A percentile compares a stretch with the other conserved stretches of the same genome.
Evolutionary conservation across 2,329 filamentous ascomycete species (phyloP).

Genomic region (Dactylellina sp.): DNA sequence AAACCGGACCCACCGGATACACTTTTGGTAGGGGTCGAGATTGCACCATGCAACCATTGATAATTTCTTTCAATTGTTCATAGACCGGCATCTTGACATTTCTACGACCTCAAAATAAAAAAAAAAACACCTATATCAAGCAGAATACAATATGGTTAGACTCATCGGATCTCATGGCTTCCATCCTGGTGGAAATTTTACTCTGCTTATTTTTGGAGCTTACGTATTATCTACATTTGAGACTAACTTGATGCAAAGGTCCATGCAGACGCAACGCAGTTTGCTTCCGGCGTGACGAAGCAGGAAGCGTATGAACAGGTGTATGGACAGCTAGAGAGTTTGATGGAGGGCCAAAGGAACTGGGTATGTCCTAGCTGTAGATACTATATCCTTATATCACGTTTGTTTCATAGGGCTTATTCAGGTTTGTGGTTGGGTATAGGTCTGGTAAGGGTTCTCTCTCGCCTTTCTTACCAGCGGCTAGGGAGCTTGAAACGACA

Average conservation of each 20-base stretch:
- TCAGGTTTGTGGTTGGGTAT: not conserved
- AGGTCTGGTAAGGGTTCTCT: constrained; percentile 34
- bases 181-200: constrained; percentile 1
- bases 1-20: constrained; percentile 14
- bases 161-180: not conserved
- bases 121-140: not conserved
- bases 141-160: constrained; percentile 25
- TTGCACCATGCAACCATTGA: constrained; percentile 43
- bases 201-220: not conserved
- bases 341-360: constrained; percentile 80
- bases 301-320: constrained; percentile 80
- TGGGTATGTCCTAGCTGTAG: constrained; percentile 72
- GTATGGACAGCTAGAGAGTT: constrained; percentile 74
- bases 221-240: constrained; percentile 3
- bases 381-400: constrained; percentile 28
- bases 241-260: constrained; percentile 67
- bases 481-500: constrained; percentile 7
- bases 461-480: not conserved
- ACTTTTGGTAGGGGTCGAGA: constrained; percentile 15
- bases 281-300: constrained; percentile 75
- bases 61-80: constrained; percentile 13
- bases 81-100: not conserved
- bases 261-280: constrained; percentile 83
- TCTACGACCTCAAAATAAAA: not conserved
- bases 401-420: constrained; percentile 49